Evolutionary conservation across 345 rosid species (phyloP), one percentile per base, ranked within the genome.

Genomic region (Ricinus communis): DNA sequence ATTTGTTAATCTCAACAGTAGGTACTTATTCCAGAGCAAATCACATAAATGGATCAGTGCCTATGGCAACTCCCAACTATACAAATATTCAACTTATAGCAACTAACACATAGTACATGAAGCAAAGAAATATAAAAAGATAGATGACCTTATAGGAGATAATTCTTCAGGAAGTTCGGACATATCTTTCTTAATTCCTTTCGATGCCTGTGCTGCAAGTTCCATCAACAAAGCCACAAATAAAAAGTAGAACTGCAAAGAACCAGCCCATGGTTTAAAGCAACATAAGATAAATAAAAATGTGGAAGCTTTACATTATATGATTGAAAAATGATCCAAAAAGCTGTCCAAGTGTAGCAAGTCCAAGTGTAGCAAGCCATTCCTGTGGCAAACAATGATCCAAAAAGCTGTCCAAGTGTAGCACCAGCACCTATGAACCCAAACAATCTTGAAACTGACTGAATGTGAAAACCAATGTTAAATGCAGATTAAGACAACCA

Each of bases 381-480:
- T 55, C 76, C 83, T 28, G 96, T 80, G 40, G 97, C 98, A 85
- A 90, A 90, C 66, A 93, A 82, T 2, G 96, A 93, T 40, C 98
- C 98, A 82, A 88, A 87, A 76, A 93, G 96, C 89, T 93, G 96
- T 19, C 98, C 98, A 52, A 93, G 88, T 18, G 98, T 93, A 62
- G 98, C 98, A 70, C 96, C 98, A 60, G 97, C 98, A 75, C 98
- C 98, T 66, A 91, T 85, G 87, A 93, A 90, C 68, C 97, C 98
- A 47, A 93, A 93, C 84, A 91, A 86, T 86, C 98, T 86, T 60
- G 96, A 89, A 79, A 97, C 98, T 87, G 98, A 91, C 98, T 91
- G 94, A 66, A 89, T 52, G 69, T 64, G 70, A 52, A 19, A 47
- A 74, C 66, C 49, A 43, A 80, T 66, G 68, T 83, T 69, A 79